A percentile compares a stretch with the other conserved stretches of the same genome.
These are phyloP conservation scores for Nigrospora oryzae DNA, from an alignment of 2,329 filamentous ascomycete genomes.

Conservation along the genomic window DNA sequence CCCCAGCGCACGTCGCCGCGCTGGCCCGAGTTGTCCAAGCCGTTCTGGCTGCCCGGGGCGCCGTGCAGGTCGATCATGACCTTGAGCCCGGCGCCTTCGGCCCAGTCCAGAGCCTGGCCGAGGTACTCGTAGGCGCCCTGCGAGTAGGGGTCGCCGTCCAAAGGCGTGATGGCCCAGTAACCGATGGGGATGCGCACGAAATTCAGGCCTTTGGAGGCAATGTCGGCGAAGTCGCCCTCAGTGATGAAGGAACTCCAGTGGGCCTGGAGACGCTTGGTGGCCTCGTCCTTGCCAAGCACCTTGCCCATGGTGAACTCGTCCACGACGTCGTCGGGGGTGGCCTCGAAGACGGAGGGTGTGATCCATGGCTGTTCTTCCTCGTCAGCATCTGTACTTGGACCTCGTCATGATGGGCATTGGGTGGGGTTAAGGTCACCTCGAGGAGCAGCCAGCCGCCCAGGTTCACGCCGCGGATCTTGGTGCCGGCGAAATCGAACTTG, in stretches of 20 bases:
- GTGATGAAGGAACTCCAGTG: slow-evolving; percentile 44
- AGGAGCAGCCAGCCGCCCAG: slow-evolving; percentile 13
- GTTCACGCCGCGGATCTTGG: slow-evolving; percentile 11
- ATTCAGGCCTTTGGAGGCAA: slow-evolving; percentile 48
- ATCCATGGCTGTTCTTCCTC: slow-evolving; percentile 56
- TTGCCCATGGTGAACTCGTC: slow-evolving; percentile 44
- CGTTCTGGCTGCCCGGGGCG: slow-evolving; percentile 48
- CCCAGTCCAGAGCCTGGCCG: slow-evolving; percentile 48
- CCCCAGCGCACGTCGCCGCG: slow-evolving; percentile 25
- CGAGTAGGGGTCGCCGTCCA: slow-evolving; percentile 39
- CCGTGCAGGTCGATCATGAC: slow-evolving; percentile 53
- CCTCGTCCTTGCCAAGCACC: slow-evolving; percentile 32
- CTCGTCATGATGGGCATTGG: background rate
- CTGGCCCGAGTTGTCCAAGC: slow-evolving; percentile 54
- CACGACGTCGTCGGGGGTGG: slow-evolving; percentile 27
- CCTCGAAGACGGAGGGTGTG: slow-evolving; percentile 60
- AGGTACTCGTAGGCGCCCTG: slow-evolving; percentile 30
- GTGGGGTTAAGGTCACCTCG: slow-evolving; percentile 3
- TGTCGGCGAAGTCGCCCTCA: slow-evolving; percentile 45
- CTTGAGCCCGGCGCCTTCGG: slow-evolving; percentile 26
- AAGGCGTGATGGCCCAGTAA: slow-evolving; percentile 49
- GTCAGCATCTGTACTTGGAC: background rate
- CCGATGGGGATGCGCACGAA: slow-evolving; percentile 50
- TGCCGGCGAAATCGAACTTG: slow-evolving; percentile 5
- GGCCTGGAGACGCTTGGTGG: slow-evolving; percentile 31